These are phyloP conservation scores for Epichloe scottii DNA, from an alignment of 2,329 filamentous ascomycete species.

Conservation along the genomic window DNA sequence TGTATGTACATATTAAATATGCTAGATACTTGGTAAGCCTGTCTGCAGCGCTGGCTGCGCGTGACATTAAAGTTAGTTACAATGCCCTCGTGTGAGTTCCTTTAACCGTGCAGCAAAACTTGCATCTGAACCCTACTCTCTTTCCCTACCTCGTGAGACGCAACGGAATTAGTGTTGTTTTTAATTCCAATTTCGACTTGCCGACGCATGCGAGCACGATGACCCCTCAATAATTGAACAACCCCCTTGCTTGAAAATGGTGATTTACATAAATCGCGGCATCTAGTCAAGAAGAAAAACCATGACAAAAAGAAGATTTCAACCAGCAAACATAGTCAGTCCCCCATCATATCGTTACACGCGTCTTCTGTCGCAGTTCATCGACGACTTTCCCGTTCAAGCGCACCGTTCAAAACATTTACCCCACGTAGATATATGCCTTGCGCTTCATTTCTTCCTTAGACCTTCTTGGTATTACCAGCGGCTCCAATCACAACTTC, in stretches of 20 bases:
- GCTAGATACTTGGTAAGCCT: too few species aligned
- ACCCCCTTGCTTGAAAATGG: slow-evolving; percentile 2
- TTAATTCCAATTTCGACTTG: too few species aligned
- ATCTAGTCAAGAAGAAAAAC: not conserved
- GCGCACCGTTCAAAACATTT: not conserved
- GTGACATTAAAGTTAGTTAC: too few species aligned
- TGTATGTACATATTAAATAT: too few species aligned
- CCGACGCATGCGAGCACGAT: not conserved
- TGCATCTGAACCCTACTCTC: too few species aligned
- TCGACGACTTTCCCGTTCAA: not conserved
- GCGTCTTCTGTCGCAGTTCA: not conserved
- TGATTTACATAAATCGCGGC: slow-evolving; percentile 3
- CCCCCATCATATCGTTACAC: slow-evolving; percentile 4
- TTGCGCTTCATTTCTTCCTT: not conserved
- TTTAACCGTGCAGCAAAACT: too few species aligned
- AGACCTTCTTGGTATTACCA: not conserved
- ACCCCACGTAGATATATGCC: not conserved
- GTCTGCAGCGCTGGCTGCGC: too few species aligned
- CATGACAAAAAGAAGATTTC: not conserved
- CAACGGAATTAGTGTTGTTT: too few species aligned
- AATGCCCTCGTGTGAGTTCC: too few species aligned
- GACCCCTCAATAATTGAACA: not conserved
- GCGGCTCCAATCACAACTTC: slow-evolving; percentile 27
- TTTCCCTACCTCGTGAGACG: too few species aligned
- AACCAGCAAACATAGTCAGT: not conserved